Conservation (phyloP, 805 yeast genomes). For the Saccharomycopsis fibuligera region DNA sequence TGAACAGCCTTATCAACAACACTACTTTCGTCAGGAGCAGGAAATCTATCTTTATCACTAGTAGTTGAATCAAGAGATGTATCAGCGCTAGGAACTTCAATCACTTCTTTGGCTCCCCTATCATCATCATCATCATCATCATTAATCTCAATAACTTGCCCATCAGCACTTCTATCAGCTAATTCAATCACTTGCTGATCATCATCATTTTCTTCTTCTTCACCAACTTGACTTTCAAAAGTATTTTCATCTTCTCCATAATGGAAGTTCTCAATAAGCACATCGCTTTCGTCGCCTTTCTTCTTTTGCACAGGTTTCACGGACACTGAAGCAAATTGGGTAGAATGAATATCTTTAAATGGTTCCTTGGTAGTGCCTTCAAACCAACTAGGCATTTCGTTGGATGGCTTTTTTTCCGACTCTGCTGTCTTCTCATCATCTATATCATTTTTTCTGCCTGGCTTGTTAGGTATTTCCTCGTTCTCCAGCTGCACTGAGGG, state of each 20-base stretch:
- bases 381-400: conserved; percentile 31
- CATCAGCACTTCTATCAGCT: neutral
- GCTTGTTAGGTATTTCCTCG: neutral
- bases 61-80: too few relatives aligned
- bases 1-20: too few relatives aligned
- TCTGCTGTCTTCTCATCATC: conserved; percentile 9
- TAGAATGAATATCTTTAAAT: neutral
- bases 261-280: conserved; percentile 9
- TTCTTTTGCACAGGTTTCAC: neutral
- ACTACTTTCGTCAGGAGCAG: too few relatives aligned
- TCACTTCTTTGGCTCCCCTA: neutral
- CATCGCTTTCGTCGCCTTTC: conserved; percentile 1
- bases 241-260: conserved; percentile 5
- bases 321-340: neutral
- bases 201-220: neutral
- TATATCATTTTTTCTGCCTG: neutral
- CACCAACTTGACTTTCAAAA: neutral
- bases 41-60: too few relatives aligned
- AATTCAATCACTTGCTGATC: neutral
- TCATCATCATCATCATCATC: neutral
- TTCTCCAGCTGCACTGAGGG: neutral
- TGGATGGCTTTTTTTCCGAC: neutral
- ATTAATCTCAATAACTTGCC: conserved; percentile 2
- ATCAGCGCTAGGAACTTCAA: neutral
- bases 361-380: conserved; percentile 3